phyloP scores from a whole-genome alignment of 768 basidiomycete species.

The Infundibulicybe gibba region DNA sequence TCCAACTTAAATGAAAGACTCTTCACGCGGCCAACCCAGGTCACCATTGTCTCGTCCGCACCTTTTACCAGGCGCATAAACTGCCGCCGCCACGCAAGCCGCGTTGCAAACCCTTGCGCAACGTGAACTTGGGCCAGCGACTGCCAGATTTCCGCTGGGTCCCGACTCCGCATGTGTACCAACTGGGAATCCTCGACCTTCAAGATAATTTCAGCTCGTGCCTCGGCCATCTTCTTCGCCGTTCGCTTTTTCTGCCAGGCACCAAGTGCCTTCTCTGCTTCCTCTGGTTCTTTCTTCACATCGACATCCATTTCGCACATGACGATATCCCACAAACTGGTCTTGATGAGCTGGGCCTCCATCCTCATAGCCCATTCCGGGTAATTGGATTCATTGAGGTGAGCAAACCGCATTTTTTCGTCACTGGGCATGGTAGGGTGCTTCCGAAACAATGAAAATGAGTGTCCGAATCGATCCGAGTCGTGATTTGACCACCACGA shows the following conservation, averaged over 20 bases:
- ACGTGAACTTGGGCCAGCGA: constrained; percentile 15
- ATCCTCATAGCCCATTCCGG: constrained; percentile 17
- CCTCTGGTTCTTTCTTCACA: neutral
- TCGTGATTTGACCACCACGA: too few relatives aligned
- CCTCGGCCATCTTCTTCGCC: constrained; percentile 17
- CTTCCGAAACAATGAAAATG: too few relatives aligned
- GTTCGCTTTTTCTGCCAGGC: constrained; percentile 3
- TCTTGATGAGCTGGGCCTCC: constrained; percentile 15
- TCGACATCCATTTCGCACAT: neutral
- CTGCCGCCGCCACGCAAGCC: constrained; percentile 13
- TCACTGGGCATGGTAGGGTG: too few relatives aligned
- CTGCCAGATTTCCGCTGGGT: constrained; percentile 20
- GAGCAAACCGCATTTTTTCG: constrained; percentile 3
- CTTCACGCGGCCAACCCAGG: constrained; percentile 19
- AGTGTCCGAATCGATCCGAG: too few relatives aligned
- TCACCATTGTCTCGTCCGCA: constrained; percentile 14
- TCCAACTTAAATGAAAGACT: constrained; percentile 14
- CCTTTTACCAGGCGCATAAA: constrained; percentile 20
- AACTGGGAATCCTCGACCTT: constrained; percentile 21
- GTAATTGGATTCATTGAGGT: constrained; percentile 19
- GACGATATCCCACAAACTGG: constrained; percentile 11
- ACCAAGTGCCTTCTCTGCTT: constrained; percentile 5
- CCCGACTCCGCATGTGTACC: constrained; percentile 16
- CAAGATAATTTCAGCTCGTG: constrained; percentile 19
- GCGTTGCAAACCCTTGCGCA: constrained; percentile 18